A percentile compares a stretch with the other conserved stretches of the same genome.
These are phyloP conservation scores for Helotiales sp. DNA, from an alignment of 2,329 filamentous ascomycete genomes.

Conservation along the genomic window DNA sequence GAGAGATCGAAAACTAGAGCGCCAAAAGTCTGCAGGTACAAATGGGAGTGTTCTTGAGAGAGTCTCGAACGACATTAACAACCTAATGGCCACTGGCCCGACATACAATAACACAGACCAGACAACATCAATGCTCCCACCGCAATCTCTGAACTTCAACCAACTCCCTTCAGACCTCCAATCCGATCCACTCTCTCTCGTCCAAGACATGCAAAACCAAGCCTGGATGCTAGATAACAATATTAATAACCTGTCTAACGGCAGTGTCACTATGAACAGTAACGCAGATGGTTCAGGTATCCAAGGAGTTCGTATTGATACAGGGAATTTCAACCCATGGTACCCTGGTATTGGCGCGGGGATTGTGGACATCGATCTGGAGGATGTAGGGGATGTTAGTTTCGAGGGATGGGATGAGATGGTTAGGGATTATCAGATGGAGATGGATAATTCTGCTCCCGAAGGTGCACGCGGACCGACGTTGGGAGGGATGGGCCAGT, in stretches of 20 bases:
- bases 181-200: constrained; percentile 11
- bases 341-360: not conserved
- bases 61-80: not conserved
- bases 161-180: constrained; percentile 27
- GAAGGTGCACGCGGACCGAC: constrained; percentile 20
- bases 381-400: constrained; percentile 26
- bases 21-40: not conserved
- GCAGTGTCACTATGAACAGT: not conserved
- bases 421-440: constrained; percentile 35
- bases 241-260: not conserved
- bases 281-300: not conserved
- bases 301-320: no score
- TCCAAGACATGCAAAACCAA: not conserved
- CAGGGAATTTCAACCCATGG: not conserved
- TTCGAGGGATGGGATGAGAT: constrained; percentile 40
- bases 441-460: constrained; percentile 19
- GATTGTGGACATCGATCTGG: constrained; percentile 35
- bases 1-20: constrained; percentile 5
- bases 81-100: not conserved
- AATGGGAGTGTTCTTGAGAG: not conserved
- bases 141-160: constrained; percentile 27
- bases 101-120: not conserved
- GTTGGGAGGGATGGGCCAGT: constrained; percentile 29
- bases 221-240: constrained; percentile 10
- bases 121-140: constrained; percentile 9